A percentile compares a stretch with the other conserved stretches of the same genome.
Evolutionary conservation across 148 eudicot species (phyloP).

Genomic region (Amaranthus palmeri): DNA sequence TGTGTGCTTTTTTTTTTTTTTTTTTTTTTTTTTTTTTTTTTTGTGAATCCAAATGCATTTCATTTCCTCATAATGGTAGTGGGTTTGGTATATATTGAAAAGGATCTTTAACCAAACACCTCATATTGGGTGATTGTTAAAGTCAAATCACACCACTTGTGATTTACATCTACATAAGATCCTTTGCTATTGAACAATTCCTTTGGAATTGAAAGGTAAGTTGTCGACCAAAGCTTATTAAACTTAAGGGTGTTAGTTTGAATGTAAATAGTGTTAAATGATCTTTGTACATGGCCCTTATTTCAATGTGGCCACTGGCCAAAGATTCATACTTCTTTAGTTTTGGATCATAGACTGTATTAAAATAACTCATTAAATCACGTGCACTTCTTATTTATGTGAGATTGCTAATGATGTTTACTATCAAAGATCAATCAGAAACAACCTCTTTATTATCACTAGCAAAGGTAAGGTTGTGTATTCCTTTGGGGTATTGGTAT

Average conservation of each 20-base stretch:
- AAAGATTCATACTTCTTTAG: not conserved
- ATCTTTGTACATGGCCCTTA: no score
- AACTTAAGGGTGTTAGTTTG: no score
- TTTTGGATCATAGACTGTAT: not conserved
- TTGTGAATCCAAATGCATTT: not conserved
- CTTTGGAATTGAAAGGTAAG: not conserved
- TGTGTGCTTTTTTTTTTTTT: not conserved
- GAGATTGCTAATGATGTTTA: no score
- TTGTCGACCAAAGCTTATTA: not conserved
- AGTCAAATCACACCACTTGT: not conserved
- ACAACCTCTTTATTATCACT: no score
- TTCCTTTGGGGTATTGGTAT: no score
- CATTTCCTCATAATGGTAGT: not conserved
- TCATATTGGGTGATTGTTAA: not conserved
- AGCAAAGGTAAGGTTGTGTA: no score
- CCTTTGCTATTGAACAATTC: not conserved
- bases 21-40: not conserved
- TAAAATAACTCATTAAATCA: not conserved
- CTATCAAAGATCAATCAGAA: no score
- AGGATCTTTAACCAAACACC: not conserved
- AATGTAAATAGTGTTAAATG: no score
- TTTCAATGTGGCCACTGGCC: no score
- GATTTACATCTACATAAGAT: not conserved
- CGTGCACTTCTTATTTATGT: no score
- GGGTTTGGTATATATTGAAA: not conserved